Percentiles rank a stretch among this genome's conserved stretches.
These are phyloP conservation scores for Cordyceps militaris DNA, from an alignment of 2,329 filamentous ascomycete species.

Conservation along the genomic window DNA sequence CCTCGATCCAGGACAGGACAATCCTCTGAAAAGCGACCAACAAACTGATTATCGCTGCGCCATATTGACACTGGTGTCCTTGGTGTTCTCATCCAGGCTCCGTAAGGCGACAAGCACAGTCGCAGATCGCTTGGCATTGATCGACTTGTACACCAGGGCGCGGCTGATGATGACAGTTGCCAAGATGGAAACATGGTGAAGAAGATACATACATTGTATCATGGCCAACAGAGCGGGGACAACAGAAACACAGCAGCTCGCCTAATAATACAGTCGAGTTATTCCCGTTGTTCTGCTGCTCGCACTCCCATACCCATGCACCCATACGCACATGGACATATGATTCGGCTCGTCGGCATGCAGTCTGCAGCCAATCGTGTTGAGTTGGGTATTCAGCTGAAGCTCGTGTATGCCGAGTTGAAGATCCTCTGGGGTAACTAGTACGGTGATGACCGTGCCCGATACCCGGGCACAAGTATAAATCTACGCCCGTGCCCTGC, in stretches of 20 bases:
- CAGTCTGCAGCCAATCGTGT: not conserved
- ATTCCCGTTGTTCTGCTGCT: not conserved
- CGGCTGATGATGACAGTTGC: not conserved
- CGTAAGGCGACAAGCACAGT: not conserved
- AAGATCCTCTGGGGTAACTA: not conserved
- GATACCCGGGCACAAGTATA: not conserved
- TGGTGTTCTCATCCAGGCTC: not conserved
- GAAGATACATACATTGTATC: not conserved
- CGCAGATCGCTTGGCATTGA: not conserved
- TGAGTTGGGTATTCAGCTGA: not conserved
- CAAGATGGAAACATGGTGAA: not conserved
- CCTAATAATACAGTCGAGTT: no score
- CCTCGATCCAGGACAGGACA: slow-evolving; percentile 25
- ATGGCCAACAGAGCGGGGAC: not conserved
- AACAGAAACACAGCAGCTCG: no score
- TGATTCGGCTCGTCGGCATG: not conserved
- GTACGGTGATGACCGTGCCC: not conserved
- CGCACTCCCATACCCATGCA: no score
- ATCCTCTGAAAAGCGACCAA: slow-evolving; percentile 21
- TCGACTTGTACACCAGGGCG: not conserved
- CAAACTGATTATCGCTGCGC: slow-evolving; percentile 13
- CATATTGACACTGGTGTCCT: not conserved
- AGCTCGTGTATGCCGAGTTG: slow-evolving; percentile 2
- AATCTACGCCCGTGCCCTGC: not conserved
- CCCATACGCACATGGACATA: not conserved